Conservation (phyloP, 1,139 yeast genomes). For the Chernovozyma aurita region DNA sequence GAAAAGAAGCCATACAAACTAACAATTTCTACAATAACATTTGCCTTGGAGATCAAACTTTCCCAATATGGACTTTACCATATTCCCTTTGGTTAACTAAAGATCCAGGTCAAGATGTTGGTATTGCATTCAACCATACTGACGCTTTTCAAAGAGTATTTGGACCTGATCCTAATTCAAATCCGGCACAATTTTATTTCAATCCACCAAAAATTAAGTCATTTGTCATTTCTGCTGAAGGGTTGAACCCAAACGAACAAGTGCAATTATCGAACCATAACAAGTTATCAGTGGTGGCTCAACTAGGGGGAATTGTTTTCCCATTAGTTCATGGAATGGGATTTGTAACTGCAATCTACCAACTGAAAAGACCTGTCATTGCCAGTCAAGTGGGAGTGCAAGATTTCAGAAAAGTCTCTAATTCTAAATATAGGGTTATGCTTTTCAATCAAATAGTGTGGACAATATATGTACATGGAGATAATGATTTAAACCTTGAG, state of each 20-base stretch:
- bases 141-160: conserved; percentile 37
- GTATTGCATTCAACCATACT: conserved; percentile 43
- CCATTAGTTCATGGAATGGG: conserved; percentile 64
- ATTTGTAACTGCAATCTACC: conserved; percentile 58
- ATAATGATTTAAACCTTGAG: conserved; percentile 29
- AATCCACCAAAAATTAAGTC: conserved; percentile 45
- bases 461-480: conserved; percentile 36
- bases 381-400: conserved; percentile 64
- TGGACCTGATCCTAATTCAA: conserved; percentile 38
- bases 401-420: conserved; percentile 24
- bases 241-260: conserved; percentile 18
- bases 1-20: conserved; percentile 36
- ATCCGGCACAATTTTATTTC: conserved; percentile 41
- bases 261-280: conserved; percentile 24
- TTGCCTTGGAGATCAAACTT: conserved; percentile 41
- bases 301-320: conserved; percentile 16
- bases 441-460: conserved; percentile 40
- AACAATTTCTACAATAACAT: conserved; percentile 43
- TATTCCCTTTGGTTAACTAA: conserved; percentile 42
- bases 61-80: conserved; percentile 46
- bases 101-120: conserved; percentile 35
- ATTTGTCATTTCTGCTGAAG: conserved; percentile 33
- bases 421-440: conserved; percentile 27
- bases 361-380: conserved; percentile 45
- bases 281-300: conserved; percentile 33